Base-by-base conservation (phyloP, 1,139 yeast species). In the Zygotorulaspora mrakii region DNA sequence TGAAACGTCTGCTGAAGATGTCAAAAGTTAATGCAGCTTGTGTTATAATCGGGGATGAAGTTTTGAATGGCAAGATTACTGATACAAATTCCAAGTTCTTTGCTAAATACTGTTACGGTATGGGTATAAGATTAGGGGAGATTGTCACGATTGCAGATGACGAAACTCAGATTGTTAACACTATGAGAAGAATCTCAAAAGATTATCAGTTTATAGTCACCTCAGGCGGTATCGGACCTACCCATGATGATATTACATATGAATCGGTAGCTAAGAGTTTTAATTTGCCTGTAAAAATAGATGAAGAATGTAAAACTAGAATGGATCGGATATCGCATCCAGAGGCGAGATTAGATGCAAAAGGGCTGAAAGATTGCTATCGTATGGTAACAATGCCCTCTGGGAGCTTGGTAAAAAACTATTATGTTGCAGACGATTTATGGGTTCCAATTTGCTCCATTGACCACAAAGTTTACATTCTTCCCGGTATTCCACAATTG, bases 161-260 rank as follows among this genome's bases (percentile, higher is more conserved):
- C 30, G 74, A 73, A 44, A 57, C 64, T 1, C 94, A 83, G 46
- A 86, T 87, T 35, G 65, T 71, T 2, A 70, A 70, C 9, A 73
- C 82, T 1, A 63, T 84, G 21, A 61, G 62, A 23, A 58, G 69
- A 5, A 65, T 84, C 44, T 64, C 73, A 21, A 57, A 67, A 14
- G 67, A 73, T 33, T 79, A 79, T 51, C 91, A 84, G 54, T 73
- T 86, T 40, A 73, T 86, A 4, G 73, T 85, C 12, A 85, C 95
- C 1, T 76, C 87, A 12, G 95, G 96, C 6, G 71, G 86, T 0
- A 83, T 87, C 47, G 96, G 96, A 0, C 85, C 94, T 2, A 87
- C 95, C 0, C 95, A 86, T 54, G 95, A 86, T 57, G 96, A 86
- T 59, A 81, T 86, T 43, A 85, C 95, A 0, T 86, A 87, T 59